These are phyloP conservation scores for Ramaria rubella DNA, from an alignment of 768 basidiomycete species.

Conservation along the genomic window DNA sequence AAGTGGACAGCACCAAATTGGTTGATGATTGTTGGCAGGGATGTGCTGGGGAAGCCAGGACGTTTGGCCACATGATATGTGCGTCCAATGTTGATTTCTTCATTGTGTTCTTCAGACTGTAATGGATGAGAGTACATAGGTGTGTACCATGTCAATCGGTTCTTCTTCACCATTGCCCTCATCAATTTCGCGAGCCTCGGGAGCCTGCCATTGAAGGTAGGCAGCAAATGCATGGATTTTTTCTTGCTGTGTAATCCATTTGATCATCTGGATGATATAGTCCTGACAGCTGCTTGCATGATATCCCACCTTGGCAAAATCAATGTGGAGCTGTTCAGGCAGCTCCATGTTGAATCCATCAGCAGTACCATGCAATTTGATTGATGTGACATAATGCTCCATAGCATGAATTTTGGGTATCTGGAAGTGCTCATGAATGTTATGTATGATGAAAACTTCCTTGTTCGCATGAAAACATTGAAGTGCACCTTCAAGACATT, in stretches of 20 bases:
- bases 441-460: conserved; percentile 24
- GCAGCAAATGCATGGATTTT: not conserved
- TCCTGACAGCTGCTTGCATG: not conserved
- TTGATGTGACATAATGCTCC: too few relatives aligned
- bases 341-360: too few relatives aligned
- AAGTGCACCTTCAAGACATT: conserved; percentile 19
- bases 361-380: not conserved
- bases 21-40: not conserved
- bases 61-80: too few relatives aligned
- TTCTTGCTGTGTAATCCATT: not conserved
- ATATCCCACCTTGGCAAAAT: not conserved
- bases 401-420: conserved; percentile 36
- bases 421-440: conserved; percentile 27
- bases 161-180: not conserved
- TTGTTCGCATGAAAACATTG: conserved; percentile 25
- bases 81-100: not conserved
- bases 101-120: too few relatives aligned
- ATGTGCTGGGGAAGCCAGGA: too few relatives aligned
- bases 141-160: not conserved
- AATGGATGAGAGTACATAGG: not conserved
- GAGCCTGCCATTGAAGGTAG: too few relatives aligned
- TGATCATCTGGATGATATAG: too few relatives aligned
- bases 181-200: not conserved
- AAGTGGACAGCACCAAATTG: too few relatives aligned
- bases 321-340: too few relatives aligned